Evolutionary conservation across 2,329 filamentous ascomycete species (phyloP), one percentile per base, ranked within the genome.

Genomic region (Amauroascus verrucosus): DNA sequence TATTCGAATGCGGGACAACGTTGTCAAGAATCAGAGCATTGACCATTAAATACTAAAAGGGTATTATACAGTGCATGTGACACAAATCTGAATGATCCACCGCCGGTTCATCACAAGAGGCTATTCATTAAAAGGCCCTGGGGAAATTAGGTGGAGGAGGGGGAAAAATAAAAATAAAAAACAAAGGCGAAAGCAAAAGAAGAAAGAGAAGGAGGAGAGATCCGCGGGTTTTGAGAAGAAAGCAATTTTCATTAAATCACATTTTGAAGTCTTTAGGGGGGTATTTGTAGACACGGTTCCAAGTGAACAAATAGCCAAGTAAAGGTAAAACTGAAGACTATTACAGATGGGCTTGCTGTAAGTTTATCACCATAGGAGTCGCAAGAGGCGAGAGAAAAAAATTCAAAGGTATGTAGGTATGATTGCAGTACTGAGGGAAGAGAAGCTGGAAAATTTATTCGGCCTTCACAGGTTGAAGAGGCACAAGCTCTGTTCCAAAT

Each of bases 401-500:
- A 44, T n/a, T n/a, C n/a, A n/a, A 11, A 41, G 24, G 5, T n/a
- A 22, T 16, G 18, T 41, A 28, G 18, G n/a, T 8, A 16, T n/a
- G 22, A 11, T 1, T 24, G 38, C 40, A 18, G 14, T 30, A 28
- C 13, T 14, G 26, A 30, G 13, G 30, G 20, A 50, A 30, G 7
- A 6, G 18, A 1, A 26, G 33, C n/a, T 26, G 14, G 8, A 22
- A 32, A n/a, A n/a, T 28, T 45, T 60, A 72, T 59, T 70, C 64
- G 26, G 65, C 57, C 63, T 72, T 72, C 26, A 57, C 54, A 13
- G 59, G 64, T 54, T 69, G 70, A 11, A 67, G 63, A 18, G 65
- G 50, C 2, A 67, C 71, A 61, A 98, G 76, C 72, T 95, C 85
- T 1, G 93, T 98, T 60, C 89, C 88, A 66, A 98, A 98, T 6